These are phyloP conservation scores for Starmerella vitae DNA, from an alignment of 805 yeast species.

Conservation along the genomic window DNA sequence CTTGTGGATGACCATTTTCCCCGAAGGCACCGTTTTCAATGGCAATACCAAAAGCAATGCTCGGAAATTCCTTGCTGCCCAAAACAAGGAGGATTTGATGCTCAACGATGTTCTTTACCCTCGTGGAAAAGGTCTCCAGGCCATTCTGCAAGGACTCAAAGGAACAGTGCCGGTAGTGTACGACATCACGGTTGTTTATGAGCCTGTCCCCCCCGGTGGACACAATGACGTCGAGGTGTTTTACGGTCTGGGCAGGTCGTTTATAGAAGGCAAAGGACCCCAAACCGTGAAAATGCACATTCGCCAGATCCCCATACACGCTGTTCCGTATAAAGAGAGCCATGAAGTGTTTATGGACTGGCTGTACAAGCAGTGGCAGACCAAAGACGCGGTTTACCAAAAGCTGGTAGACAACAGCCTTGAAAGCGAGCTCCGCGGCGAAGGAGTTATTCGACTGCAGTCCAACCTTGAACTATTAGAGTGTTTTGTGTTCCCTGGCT, in stretches of 20 bases:
- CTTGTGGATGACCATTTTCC: constrained; percentile 64
- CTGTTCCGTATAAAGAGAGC: constrained; percentile 46
- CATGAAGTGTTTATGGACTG: constrained; percentile 53
- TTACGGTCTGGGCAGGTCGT: constrained; percentile 51
- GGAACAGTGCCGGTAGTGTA: constrained; percentile 38
- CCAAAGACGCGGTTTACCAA: constrained; percentile 64
- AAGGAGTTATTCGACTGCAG: constrained; percentile 20
- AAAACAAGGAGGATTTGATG: constrained; percentile 27
- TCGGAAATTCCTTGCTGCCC: constrained; percentile 30
- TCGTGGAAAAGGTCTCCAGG: constrained; percentile 63
- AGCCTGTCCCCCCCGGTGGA: constrained; percentile 46
- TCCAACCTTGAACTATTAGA: constrained; percentile 24
- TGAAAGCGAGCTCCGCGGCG: constrained; percentile 25
- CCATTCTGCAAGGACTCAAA: constrained; percentile 42
- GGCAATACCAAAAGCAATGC: constrained; percentile 48
- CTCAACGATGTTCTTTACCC: constrained; percentile 57
- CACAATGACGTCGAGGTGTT: constrained; percentile 55
- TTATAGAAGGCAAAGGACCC: constrained; percentile 63
- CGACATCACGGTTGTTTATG: constrained; percentile 74
- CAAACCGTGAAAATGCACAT: constrained; percentile 49
- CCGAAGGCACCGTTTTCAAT: constrained; percentile 88
- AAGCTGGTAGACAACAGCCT: constrained; percentile 41
- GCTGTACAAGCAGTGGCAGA: constrained; percentile 60
- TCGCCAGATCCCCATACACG: constrained; percentile 41
- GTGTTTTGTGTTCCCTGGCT: constrained; percentile 27